Evolutionary conservation across 495 filamentous ascomycete species (phyloP).

Genomic region (Podospora didyma): DNA sequence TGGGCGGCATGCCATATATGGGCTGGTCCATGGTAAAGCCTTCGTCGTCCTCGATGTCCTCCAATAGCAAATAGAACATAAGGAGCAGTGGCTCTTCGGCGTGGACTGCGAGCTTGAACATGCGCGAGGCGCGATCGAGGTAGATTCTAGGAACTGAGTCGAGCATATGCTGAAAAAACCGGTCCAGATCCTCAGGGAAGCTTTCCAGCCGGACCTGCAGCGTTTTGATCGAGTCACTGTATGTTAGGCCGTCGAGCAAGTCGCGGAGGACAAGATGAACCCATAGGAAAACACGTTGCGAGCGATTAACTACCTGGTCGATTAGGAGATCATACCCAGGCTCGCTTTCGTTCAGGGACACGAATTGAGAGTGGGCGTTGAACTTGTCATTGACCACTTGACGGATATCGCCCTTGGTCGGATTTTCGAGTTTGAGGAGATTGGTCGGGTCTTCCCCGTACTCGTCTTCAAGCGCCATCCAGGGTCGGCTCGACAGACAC

Average conservation of each 20-base stretch:
- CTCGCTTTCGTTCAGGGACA: background rate
- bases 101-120: background rate
- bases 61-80: too few relatives aligned
- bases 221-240: background rate
- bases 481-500: background rate
- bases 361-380: background rate
- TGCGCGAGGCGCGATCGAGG: background rate
- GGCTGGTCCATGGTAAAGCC: too few relatives aligned
- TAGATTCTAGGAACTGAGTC: background rate
- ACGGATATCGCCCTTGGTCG: too few relatives aligned
- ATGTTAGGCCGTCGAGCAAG: background rate
- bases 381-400: too few relatives aligned
- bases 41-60: too few relatives aligned
- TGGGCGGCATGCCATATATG: too few relatives aligned
- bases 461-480: background rate
- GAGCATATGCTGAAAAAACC: background rate
- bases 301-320: background rate
- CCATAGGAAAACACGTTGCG: background rate
- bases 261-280: background rate
- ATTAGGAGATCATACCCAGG: background rate
- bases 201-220: background rate
- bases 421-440: conserved; percentile 21
- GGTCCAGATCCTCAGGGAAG: background rate
- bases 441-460: conserved; percentile 16
- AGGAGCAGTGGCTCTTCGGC: too few relatives aligned